Base-by-base conservation (phyloP, 495 filamentous ascomycete species). In the Chlorociboria aeruginascens region DNA sequence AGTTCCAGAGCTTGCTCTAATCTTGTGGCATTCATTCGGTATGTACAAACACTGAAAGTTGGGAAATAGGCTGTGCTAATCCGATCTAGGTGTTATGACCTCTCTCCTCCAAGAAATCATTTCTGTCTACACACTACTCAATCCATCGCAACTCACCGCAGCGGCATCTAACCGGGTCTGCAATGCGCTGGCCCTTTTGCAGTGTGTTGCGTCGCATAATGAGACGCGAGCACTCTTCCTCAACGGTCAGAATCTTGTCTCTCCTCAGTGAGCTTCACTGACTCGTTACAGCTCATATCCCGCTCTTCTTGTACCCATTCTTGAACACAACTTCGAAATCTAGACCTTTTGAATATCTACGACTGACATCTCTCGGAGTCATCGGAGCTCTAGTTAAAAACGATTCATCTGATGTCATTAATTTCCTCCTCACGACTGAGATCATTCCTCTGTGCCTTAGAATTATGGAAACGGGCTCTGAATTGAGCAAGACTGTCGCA, bases 21-120 rank as follows among this genome's bases (percentile, higher is more conserved):
- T 99, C 41, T 77, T 99, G 45, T 99, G 92, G 92, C 90, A 99
- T 65, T 96, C 92, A 2, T 96, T 96, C 62, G 92, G 90, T 96
- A 79, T 53, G 83, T 57, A 1, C 29, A 32, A 44, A 7, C 12
- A 25, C 47, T 45, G 8, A 11, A 17, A 44, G 6, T 14, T 20
- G 17, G 7, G n/a, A 11, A 0, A 6, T 10, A 50, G 50, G 39
- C 42, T 55, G 53, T 16, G n/a, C 38, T 55, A 54, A 60, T 46
- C 50, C 56, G 39, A 55, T 42, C 43, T 62, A 97, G 90, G 92
- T 55, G 93, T 99, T 47, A 99, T 99, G 92, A 94, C 92, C 28
- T 90, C 88, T 29, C 70, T 99, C 11, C 77, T 97, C 42, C 92
- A 97, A 62, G 92, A 99, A 68, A 99, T 99, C 55, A 99, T 97